phyloP scores from a whole-genome alignment of 2,329 filamentous ascomycete genomes.

The Fusarium mangiferae region DNA sequence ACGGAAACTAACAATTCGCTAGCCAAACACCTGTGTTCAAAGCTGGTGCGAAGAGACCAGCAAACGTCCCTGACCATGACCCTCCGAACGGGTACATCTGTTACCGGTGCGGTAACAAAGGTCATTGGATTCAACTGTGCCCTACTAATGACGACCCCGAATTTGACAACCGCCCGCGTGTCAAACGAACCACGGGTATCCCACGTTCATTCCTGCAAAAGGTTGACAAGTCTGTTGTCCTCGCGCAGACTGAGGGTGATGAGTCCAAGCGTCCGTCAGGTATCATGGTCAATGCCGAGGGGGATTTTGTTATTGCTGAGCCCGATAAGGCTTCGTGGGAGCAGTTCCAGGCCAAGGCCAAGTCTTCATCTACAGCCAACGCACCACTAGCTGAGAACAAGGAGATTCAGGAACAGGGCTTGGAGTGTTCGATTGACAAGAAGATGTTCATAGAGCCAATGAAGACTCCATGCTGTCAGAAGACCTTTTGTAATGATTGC shows the following conservation, averaged over 20 bases:
- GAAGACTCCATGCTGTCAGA: conserved; percentile 98
- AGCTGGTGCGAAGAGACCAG: conserved; percentile 70
- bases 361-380: conserved; percentile 85
- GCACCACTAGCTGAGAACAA: conserved; percentile 81
- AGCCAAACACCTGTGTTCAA: conserved; percentile 73
- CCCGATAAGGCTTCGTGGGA: conserved; percentile 97
- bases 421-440: conserved; percentile 96
- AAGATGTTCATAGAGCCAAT: conserved; percentile 98
- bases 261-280: conserved; percentile 88
- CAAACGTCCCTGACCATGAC: conserved; percentile 89
- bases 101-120: conserved; percentile 95
- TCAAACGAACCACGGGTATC: conserved; percentile 97
- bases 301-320: conserved; percentile 96
- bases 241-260: conserved; percentile 77
- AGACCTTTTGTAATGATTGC: conserved; percentile 99
- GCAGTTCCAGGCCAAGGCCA: conserved; percentile 93
- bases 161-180: conserved; percentile 90
- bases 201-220: conserved; percentile 95
- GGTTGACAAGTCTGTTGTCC: conserved; percentile 86
- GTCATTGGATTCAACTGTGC: conserved; percentile 99
- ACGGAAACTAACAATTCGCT: conserved; percentile 47
- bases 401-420: conserved; percentile 85
- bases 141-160: conserved; percentile 98
- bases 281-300: conserved; percentile 97
- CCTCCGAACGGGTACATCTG: conserved; percentile 95